A percentile compares a stretch with the other conserved stretches of the same genome.
Conservation (phyloP, 441 rosid genomes). For the Adansonia gregorii region DNA sequence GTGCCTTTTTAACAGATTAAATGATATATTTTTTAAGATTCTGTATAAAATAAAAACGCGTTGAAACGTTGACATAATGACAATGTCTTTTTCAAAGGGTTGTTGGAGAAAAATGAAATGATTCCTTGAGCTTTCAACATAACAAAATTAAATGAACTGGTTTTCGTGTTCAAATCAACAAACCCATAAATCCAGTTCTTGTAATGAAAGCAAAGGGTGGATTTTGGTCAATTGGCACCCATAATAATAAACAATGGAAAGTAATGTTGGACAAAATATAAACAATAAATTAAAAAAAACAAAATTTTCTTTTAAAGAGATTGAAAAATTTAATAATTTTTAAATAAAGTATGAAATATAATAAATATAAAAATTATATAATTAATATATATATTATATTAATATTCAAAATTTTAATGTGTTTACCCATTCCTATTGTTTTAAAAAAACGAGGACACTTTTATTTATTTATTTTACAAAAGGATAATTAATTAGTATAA, state of each 20-base stretch:
- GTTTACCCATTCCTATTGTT: too few relatives aligned
- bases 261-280: not conserved
- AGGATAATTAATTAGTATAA: not conserved
- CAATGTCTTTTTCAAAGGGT: constrained; percentile 5
- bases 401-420: too few relatives aligned
- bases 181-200: not conserved
- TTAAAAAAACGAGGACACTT: too few relatives aligned
- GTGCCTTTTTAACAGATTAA: not conserved
- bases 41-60: not conserved
- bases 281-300: not conserved
- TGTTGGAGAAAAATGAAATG: constrained; percentile 5
- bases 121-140: constrained; percentile 18
- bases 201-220: not conserved
- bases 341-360: too few relatives aligned
- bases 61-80: not conserved
- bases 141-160: constrained; percentile 9
- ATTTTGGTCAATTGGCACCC: not conserved
- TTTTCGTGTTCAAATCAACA: not conserved
- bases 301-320: not conserved
- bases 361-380: too few relatives aligned
- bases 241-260: not conserved
- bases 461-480: too few relatives aligned
- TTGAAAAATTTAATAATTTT: too few relatives aligned
- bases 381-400: too few relatives aligned
- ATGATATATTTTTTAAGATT: not conserved